A percentile compares a stretch with the other conserved stretches of the same genome.
Evolutionary conservation across 208 protist species (phyloP).

Genomic region (Trypanosoma theileri): DNA sequence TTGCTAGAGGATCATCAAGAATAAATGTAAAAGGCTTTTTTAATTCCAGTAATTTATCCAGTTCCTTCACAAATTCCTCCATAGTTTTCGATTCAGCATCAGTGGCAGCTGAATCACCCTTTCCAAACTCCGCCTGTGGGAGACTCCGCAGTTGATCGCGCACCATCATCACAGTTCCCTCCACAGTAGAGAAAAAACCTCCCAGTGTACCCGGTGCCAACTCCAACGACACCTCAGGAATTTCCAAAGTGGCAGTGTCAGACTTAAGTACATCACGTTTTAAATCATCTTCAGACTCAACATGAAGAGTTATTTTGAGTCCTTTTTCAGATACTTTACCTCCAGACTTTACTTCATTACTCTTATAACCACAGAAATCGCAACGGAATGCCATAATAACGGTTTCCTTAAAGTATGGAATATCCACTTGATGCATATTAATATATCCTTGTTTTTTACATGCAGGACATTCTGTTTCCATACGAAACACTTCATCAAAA

Average conservation of each 20-base stretch:
- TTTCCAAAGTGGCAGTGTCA: slow-evolving; percentile 83
- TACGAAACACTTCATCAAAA: slow-evolving; percentile 61
- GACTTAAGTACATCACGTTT: slow-evolving; percentile 95
- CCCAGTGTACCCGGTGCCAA: slow-evolving; percentile 89
- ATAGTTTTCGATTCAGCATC: slow-evolving; percentile 55
- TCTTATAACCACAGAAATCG: slow-evolving; percentile 93
- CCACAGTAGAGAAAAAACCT: slow-evolving; percentile 94
- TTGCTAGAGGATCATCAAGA: slow-evolving; percentile 91
- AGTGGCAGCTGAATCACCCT: slow-evolving; percentile 69
- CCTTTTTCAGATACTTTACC: slow-evolving; percentile 83
- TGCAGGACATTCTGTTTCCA: slow-evolving; percentile 79
- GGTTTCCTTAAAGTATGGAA: slow-evolving; percentile 95
- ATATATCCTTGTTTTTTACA: slow-evolving; percentile 67
- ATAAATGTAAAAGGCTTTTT: slow-evolving; percentile 90
- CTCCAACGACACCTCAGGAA: slow-evolving; percentile 90
- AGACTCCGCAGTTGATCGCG: slow-evolving; percentile 83
- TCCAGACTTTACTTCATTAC: slow-evolving; percentile 93
- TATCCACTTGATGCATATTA: slow-evolving; percentile 85
- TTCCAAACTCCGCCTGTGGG: slow-evolving; percentile 76
- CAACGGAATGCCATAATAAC: slow-evolving; percentile 94
- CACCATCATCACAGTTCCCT: slow-evolving; percentile 89
- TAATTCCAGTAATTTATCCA: slow-evolving; percentile 64
- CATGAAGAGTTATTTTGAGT: slow-evolving; percentile 67
- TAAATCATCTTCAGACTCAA: slow-evolving; percentile 82
- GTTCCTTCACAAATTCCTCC: slow-evolving; percentile 75